These are phyloP conservation scores for Sclerotinia spermophila DNA, from an alignment of 2,329 filamentous ascomycete species.

Conservation along the genomic window DNA sequence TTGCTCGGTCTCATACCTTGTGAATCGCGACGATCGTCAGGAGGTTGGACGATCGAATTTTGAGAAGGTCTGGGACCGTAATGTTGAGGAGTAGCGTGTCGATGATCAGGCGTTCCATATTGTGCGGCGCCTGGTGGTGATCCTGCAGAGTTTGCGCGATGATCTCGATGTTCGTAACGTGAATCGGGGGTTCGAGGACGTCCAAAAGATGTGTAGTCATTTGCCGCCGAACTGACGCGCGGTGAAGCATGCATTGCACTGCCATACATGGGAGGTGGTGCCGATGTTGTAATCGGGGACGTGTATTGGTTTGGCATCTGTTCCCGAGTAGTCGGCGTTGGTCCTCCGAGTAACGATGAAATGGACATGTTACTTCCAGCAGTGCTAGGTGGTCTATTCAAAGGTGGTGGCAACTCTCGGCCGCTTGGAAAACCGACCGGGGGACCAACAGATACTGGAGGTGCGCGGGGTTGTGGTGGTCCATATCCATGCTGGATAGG, in stretches of 20 bases:
- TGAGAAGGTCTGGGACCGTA: conserved; percentile 47
- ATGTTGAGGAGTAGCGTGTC: conserved; percentile 55
- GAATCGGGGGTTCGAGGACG: conserved; percentile 73
- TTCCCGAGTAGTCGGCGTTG: conserved; percentile 45
- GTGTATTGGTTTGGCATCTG: conserved; percentile 47
- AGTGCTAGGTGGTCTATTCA: conserved; percentile 46
- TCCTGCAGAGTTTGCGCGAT: conserved; percentile 38
- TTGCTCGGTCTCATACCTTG: conserved; percentile 31
- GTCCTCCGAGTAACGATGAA: conserved; percentile 64
- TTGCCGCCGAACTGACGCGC: conserved; percentile 40
- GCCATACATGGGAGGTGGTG: conserved; percentile 40
- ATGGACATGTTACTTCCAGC: conserved; percentile 66
- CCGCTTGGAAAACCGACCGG: conserved; percentile 43
- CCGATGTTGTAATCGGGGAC: conserved; percentile 41
- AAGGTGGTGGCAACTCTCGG: conserved; percentile 53
- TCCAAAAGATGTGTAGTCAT: conserved; percentile 60
- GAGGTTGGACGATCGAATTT: conserved; percentile 30
- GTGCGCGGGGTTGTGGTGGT: conserved; percentile 39
- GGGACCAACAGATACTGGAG: conserved; percentile 42
- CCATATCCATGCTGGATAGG: conserved; percentile 37
- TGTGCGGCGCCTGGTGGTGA: conserved; percentile 42
- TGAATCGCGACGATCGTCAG: conserved; percentile 46
- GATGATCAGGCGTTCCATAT: conserved; percentile 53
- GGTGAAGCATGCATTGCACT: conserved; percentile 40
- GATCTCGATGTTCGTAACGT: conserved; percentile 47